phyloP scores from a whole-genome alignment of 2,329 filamentous ascomycete species.

The Alternaria sp. region DNA sequence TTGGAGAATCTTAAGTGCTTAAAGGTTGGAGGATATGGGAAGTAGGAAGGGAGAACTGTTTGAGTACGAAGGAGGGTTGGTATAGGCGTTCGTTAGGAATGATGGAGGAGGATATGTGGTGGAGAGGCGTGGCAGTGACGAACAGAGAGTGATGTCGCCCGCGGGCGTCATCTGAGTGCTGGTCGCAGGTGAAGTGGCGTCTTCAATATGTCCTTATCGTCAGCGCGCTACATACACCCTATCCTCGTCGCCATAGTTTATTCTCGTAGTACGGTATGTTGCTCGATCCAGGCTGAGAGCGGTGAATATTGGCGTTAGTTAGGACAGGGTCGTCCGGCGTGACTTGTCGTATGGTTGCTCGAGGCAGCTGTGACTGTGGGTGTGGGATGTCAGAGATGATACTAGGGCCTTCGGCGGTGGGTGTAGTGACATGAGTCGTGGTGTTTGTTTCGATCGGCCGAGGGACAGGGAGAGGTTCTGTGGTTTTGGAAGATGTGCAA shows the following conservation, averaged over 20 bases:
- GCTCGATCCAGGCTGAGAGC: not conserved
- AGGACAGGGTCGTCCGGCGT: not conserved
- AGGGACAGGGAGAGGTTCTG: not conserved
- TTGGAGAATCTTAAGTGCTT: no score
- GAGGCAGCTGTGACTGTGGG: not conserved
- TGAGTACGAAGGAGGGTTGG: not conserved
- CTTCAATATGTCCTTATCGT: rapidly evolving
- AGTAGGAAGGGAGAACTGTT: no score
- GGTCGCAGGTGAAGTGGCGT: not conserved
- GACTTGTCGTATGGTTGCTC: not conserved
- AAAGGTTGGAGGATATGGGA: no score
- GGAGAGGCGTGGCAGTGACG: not conserved
- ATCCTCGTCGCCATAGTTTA: not conserved
- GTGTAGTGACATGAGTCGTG: not conserved
- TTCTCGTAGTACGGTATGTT: not conserved
- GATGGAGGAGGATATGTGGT: not conserved
- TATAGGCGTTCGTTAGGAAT: not conserved
- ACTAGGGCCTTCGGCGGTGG: not conserved
- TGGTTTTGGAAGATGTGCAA: not conserved
- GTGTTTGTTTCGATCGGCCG: not conserved
- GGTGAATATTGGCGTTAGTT: not conserved
- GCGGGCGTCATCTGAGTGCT: not conserved
- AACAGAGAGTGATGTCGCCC: not conserved
- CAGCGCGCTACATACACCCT: not conserved
- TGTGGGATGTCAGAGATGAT: not conserved